phyloP scores from a whole-genome alignment of 345 rosid genomes.

The Erodium maritimum region DNA sequence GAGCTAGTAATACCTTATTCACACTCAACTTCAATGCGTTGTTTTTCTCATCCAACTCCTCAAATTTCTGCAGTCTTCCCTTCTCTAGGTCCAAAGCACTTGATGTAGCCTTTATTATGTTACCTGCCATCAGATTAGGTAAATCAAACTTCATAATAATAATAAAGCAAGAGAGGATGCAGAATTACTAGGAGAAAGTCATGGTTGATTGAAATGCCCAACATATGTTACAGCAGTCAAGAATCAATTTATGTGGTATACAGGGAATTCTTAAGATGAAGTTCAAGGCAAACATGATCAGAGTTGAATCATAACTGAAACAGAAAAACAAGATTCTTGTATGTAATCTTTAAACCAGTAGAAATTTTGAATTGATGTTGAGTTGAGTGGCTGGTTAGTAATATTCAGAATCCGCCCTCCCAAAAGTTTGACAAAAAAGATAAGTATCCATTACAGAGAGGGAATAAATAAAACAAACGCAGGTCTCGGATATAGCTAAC shows the following conservation, averaged over 20 bases:
- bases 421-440: no score
- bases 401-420: no score
- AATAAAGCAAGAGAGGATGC: neutral
- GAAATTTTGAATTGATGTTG: no score
- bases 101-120: conserved; percentile 50
- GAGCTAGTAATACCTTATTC: conserved; percentile 34
- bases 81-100: conserved; percentile 55
- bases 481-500: no score
- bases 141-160: neutral
- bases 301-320: neutral
- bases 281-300: no score
- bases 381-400: no score
- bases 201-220: neutral
- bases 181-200: neutral
- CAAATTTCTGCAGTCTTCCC: conserved; percentile 51
- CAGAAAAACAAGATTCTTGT: neutral
- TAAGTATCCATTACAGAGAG: no score
- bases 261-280: no score
- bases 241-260: no score
- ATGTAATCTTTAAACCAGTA: no score
- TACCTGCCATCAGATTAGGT: conserved; percentile 24
- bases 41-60: conserved; percentile 40
- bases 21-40: conserved; percentile 29
- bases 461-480: no score
- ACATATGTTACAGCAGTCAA: conserved; percentile 1